phyloP scores from a whole-genome alignment of 78 protist species.

The Tieghemostelium lacteum region DNA sequence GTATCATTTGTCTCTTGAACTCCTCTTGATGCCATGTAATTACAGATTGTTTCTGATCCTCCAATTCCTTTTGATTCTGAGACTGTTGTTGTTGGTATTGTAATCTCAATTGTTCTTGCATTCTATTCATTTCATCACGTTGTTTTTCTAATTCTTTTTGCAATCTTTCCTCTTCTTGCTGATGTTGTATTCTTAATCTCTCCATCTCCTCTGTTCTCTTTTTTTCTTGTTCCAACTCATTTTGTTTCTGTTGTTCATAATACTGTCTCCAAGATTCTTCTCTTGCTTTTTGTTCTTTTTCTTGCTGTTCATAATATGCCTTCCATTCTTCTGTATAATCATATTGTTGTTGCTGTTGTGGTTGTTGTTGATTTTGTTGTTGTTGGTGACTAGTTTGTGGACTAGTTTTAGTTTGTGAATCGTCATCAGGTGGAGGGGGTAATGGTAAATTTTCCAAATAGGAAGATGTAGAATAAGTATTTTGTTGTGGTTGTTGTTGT shows the following conservation, averaged over 20 bases:
- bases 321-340: not conserved
- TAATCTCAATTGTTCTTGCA: not conserved
- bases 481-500: conserved; percentile 5
- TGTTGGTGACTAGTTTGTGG: not conserved
- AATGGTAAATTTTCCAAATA: not conserved
- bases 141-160: conserved; percentile 28
- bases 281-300: conserved; percentile 24
- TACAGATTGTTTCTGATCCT: conserved; percentile 2
- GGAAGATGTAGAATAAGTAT: not conserved
- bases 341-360: not conserved
- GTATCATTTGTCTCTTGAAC: conserved; percentile 53
- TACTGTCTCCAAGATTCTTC: conserved; percentile 46
- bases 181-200: conserved; percentile 33
- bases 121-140: conserved; percentile 27
- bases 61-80: conserved; percentile 3
- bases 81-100: not conserved
- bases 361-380: not conserved
- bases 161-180: conserved; percentile 12
- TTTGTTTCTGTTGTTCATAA: conserved; percentile 36
- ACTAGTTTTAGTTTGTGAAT: not conserved
- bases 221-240: conserved; percentile 37
- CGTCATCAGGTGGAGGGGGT: not conserved
- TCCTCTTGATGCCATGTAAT: conserved; percentile 60
- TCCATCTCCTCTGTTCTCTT: conserved; percentile 40
- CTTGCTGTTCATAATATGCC: conserved; percentile 1